These are phyloP conservation scores for Vanilla planifolia DNA, from an alignment of 106 monocot species.

Conservation along the genomic window DNA sequence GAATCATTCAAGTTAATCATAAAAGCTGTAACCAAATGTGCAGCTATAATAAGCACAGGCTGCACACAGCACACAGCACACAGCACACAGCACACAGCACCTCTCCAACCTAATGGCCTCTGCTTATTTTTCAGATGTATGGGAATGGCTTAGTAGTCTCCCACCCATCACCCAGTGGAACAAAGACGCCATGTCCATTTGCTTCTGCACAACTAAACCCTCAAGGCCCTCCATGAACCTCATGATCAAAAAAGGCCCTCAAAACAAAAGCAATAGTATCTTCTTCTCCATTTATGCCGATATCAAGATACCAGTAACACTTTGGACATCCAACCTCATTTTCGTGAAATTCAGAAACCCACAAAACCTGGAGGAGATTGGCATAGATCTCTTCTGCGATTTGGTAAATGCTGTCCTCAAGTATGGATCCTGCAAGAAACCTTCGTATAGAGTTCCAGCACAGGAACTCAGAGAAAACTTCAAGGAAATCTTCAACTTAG, in stretches of 20 bases:
- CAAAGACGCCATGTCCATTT: conserved; percentile 36
- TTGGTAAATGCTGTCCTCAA: conserved; percentile 50
- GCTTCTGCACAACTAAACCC: conserved; percentile 34
- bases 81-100: not conserved
- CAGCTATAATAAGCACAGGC: not conserved
- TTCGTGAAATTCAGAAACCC: conserved; percentile 23
- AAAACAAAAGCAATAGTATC: conserved; percentile 22
- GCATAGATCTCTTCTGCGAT: conserved; percentile 28
- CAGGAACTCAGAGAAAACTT: conserved; percentile 22
- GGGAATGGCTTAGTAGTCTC: conserved; percentile 62
- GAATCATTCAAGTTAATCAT: not conserved
- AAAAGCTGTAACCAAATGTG: not conserved
- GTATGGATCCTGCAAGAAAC: conserved; percentile 51
- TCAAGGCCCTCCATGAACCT: conserved; percentile 36
- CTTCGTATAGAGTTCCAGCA: conserved; percentile 22
- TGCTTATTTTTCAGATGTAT: conserved; percentile 32
- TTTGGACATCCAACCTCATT: conserved; percentile 61
- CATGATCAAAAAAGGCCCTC: conserved; percentile 27
- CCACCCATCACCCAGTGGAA: conserved; percentile 59
- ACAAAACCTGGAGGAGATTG: conserved; percentile 23
- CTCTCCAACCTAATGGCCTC: conserved; percentile 26
- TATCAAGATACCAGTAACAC: conserved; percentile 47
- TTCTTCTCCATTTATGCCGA: conserved; percentile 45
- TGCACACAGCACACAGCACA: too few relatives aligned
- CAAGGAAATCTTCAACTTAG: conserved; percentile 49